Evolutionary conservation across 2,329 filamentous ascomycete genomes (phyloP).

Genomic region (Madurella mycetomatis): DNA sequence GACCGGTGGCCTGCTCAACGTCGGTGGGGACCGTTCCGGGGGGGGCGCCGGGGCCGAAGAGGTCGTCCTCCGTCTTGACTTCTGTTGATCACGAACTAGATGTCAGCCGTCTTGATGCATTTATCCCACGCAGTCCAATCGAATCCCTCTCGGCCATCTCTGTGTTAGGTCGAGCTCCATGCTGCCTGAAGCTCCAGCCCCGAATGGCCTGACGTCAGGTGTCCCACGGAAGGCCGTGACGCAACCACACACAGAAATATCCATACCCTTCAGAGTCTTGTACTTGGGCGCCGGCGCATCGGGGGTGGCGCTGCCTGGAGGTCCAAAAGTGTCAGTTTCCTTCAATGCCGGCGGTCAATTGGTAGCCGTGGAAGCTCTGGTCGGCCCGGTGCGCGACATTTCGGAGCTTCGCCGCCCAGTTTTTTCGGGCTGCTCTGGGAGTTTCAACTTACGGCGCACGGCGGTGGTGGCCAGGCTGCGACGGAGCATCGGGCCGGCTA

Average conservation of each 20-base stretch:
- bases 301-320: conserved; percentile 33
- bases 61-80: conserved; percentile 75
- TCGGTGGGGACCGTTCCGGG: conserved; percentile 87
- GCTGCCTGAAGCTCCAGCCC: not conserved
- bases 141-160: not conserved
- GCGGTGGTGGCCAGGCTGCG: conserved; percentile 59
- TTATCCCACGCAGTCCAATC: not conserved
- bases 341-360: conserved; percentile 6
- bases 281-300: conserved; percentile 32
- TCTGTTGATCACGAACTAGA: conserved; percentile 52
- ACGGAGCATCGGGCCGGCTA: conserved; percentile 48
- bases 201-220: conserved; percentile 17
- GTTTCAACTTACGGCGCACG: conserved; percentile 52
- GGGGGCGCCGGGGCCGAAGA: conserved; percentile 75
- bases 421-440: conserved; percentile 10
- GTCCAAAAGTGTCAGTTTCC: conserved; percentile 15
- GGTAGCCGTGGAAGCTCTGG: not conserved
- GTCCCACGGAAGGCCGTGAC: conserved; percentile 8
- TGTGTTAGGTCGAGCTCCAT: not conserved
- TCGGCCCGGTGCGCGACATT: conserved; percentile 17
- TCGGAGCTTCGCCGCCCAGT: conserved; percentile 12
- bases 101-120: conserved; percentile 17
- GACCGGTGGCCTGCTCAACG: conserved; percentile 90
- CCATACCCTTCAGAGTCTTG: conserved; percentile 44
- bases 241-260: conserved; percentile 19